Conservation (phyloP, 1,139 yeast species). For the Debaryomyces subglobosus region DNA sequence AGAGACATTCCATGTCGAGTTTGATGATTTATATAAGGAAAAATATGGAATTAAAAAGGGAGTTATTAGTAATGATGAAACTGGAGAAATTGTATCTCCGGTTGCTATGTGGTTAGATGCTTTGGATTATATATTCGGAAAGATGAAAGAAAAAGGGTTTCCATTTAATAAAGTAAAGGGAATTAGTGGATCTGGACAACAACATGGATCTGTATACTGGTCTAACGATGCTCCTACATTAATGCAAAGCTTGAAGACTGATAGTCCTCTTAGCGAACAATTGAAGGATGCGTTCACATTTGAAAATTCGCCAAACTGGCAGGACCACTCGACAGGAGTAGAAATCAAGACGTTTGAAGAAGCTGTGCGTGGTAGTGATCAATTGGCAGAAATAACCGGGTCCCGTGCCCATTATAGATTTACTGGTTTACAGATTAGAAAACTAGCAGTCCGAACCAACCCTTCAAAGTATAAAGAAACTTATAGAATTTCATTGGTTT, state of each 20-base stretch:
- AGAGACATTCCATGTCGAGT: constrained; percentile 66
- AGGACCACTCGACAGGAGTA: constrained; percentile 81
- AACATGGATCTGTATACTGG: constrained; percentile 91
- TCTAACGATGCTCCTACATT: constrained; percentile 47
- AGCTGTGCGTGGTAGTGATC: constrained; percentile 63
- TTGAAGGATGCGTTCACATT: constrained; percentile 58
- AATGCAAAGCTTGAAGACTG: constrained; percentile 33
- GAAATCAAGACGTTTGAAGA: constrained; percentile 68
- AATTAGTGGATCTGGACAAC: constrained; percentile 87
- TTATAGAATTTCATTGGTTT: constrained; percentile 68
- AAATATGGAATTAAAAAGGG: constrained; percentile 70
- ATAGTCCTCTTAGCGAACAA: constrained; percentile 44
- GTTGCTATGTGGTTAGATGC: constrained; percentile 91
- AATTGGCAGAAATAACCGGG: constrained; percentile 73
- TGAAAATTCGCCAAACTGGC: constrained; percentile 87
- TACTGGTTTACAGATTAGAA: constrained; percentile 87
- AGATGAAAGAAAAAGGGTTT: constrained; percentile 55
- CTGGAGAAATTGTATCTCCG: constrained; percentile 72
- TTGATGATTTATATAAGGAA: constrained; percentile 62
- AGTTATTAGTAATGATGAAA: constrained; percentile 54
- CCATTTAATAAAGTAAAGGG: constrained; percentile 67
- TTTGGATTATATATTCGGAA: constrained; percentile 61
- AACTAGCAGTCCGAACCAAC: constrained; percentile 56
- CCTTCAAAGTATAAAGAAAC: constrained; percentile 61
- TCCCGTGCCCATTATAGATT: constrained; percentile 88